These are phyloP conservation scores for Fraxinus velutina DNA, from an alignment of 305 asterid species.

Conservation along the genomic window DNA sequence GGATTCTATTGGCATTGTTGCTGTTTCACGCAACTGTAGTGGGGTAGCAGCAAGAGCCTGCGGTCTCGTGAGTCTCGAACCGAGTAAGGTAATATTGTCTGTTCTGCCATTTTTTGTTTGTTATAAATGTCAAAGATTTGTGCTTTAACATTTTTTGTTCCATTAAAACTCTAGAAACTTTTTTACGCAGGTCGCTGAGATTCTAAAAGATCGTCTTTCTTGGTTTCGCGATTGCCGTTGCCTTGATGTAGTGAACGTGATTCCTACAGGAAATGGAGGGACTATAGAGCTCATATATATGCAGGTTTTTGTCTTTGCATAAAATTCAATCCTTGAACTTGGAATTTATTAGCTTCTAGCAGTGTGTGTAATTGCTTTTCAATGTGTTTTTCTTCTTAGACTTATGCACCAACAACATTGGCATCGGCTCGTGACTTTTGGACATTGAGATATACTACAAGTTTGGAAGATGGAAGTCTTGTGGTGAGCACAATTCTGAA, in stretches of 20 bases:
- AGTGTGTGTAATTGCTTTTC: background rate
- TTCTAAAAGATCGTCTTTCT: conserved; percentile 91
- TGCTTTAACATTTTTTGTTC: background rate
- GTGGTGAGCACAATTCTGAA: conserved; percentile 38
- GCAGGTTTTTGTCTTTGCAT: conserved; percentile 51
- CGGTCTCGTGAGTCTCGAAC: conserved; percentile 97
- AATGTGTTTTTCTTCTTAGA: conserved; percentile 32
- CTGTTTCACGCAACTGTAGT: conserved; percentile 92
- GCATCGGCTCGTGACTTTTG: conserved; percentile 97
- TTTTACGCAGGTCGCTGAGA: conserved; percentile 64
- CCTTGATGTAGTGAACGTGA: conserved; percentile 61
- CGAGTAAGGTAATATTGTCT: conserved; percentile 63
- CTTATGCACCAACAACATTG: conserved; percentile 91
- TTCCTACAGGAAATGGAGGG: conserved; percentile 93
- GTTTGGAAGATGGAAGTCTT: conserved; percentile 85
- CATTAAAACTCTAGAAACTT: background rate
- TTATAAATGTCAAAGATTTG: background rate
- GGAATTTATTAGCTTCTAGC: background rate
- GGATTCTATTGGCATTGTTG: conserved; percentile 99
- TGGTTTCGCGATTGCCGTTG: conserved; percentile 94
- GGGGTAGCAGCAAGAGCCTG: conserved; percentile 99
- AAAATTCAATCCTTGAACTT: background rate
- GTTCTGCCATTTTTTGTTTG: background rate
- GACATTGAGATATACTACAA: conserved; percentile 74
- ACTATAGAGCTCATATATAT: conserved; percentile 81